phyloP scores from a whole-genome alignment of 2,329 filamentous ascomycete genomes.

The Paramyrothecium sp. region DNA sequence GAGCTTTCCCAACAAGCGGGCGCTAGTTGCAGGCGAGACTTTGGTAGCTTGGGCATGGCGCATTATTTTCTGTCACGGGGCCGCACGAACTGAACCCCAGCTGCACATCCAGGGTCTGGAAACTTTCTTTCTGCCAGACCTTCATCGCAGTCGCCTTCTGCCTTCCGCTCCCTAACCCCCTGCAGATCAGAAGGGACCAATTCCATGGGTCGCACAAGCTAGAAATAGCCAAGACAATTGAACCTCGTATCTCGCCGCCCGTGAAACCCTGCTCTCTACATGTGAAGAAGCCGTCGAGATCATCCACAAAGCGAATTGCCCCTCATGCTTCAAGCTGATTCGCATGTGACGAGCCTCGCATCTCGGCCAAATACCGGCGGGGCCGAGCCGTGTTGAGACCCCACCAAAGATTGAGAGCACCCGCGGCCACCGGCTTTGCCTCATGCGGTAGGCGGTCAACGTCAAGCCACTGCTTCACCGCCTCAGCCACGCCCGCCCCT shows the following conservation, averaged over 20 bases:
- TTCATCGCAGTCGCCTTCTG: no score
- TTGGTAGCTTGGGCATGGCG: neutral
- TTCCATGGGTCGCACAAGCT: no score
- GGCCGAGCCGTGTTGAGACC: constrained; percentile 7
- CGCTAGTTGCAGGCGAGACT: neutral
- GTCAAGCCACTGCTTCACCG: neutral
- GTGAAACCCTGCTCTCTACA: constrained; percentile 10
- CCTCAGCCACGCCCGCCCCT: neutral
- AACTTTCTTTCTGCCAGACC: neutral
- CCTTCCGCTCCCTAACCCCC: no score
- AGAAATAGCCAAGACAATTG: no score
- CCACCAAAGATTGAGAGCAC: no score
- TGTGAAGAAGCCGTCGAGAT: constrained; percentile 13
- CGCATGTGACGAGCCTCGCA: constrained; percentile 23
- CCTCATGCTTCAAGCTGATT: constrained; percentile 2
- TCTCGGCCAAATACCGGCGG: constrained; percentile 13
- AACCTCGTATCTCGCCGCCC: neutral
- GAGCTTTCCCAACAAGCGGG: neutral
- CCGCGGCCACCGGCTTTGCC: constrained; percentile 14
- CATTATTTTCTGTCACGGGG: neutral
- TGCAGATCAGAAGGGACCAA: no score
- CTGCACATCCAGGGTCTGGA: neutral
- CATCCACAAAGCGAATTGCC: no score
- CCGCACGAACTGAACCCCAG: neutral
- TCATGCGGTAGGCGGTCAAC: constrained; percentile 20